A percentile compares a stretch with the other conserved stretches of the same genome.
Evolutionary conservation across 257 asterid genomes (phyloP).

Genomic region (Osmanthus fragrans): DNA sequence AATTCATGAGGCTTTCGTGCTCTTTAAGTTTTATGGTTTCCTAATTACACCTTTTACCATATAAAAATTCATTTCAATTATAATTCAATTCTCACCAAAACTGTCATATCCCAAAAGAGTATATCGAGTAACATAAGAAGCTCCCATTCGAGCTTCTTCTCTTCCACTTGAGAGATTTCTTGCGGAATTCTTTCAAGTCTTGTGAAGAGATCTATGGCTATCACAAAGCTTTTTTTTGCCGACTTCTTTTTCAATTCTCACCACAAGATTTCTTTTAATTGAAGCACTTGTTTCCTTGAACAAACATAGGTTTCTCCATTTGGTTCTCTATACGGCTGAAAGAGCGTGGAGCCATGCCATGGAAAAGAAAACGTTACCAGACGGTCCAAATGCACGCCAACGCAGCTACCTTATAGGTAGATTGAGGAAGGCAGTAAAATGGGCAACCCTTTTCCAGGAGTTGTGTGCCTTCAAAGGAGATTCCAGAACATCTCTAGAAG

Average conservation of each 20-base stretch:
- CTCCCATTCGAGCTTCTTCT: no score
- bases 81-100: background rate
- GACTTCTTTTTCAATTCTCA: background rate
- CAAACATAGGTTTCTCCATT: constrained; percentile 76
- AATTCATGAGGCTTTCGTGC: background rate
- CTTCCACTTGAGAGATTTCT: no score
- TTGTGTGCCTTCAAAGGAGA: constrained; percentile 85
- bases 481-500: constrained; percentile 92
- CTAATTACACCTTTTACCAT: background rate
- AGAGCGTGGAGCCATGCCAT: constrained; percentile 99
- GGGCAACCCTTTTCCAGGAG: constrained; percentile 87
- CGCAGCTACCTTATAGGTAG: constrained; percentile 90
- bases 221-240: background rate
- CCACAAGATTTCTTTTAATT: background rate
- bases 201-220: no score
- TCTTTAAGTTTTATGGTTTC: background rate
- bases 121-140: background rate
- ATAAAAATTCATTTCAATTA: background rate
- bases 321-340: constrained; percentile 84
- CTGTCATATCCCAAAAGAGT: background rate
- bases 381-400: constrained; percentile 95
- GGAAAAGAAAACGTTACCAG: constrained; percentile 96
- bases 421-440: constrained; percentile 89
- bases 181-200: no score
- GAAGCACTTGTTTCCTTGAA: constrained; percentile 3